Evolutionary conservation across 78 protist genomes (phyloP).

Genomic region (Bodo saltans): DNA sequence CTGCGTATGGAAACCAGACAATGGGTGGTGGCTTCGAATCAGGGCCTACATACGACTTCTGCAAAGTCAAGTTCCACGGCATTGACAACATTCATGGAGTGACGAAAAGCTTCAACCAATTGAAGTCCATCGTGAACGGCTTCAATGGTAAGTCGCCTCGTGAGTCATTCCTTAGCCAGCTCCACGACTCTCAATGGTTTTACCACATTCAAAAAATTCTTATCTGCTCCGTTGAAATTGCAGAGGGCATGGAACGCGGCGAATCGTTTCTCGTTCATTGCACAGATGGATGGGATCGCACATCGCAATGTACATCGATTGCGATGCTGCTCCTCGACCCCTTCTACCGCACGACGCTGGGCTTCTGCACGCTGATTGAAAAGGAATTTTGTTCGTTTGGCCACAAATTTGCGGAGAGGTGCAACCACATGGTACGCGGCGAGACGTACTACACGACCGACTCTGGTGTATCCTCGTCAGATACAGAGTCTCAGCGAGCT

Average conservation of each 20-base stretch:
- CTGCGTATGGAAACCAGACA: too few species aligned
- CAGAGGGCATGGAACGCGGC: conserved; percentile 47
- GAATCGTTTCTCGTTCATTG: conserved; percentile 57
- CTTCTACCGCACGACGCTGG: conserved; percentile 56
- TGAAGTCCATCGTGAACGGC: too few species aligned
- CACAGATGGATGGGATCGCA: conserved; percentile 84
- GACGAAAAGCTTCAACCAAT: too few species aligned
- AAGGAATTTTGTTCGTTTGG: conserved; percentile 63
- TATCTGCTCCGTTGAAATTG: too few species aligned
- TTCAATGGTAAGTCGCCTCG: too few species aligned
- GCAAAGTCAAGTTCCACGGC: too few species aligned
- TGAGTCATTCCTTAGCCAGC: too few species aligned
- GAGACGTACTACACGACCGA: background rate
- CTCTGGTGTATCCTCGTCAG: background rate
- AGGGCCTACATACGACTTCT: too few species aligned
- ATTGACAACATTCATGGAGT: too few species aligned
- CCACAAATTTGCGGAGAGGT: conserved; percentile 31
- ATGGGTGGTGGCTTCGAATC: too few species aligned
- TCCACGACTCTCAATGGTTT: too few species aligned
- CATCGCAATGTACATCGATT: conserved; percentile 60
- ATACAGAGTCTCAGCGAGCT: background rate
- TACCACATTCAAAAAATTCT: too few species aligned
- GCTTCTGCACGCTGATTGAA: conserved; percentile 59
- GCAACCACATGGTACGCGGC: background rate
- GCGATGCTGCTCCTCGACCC: conserved; percentile 58